Conservation (phyloP, 495 filamentous ascomycete species). For the Cladorrhinum samala region DNA sequence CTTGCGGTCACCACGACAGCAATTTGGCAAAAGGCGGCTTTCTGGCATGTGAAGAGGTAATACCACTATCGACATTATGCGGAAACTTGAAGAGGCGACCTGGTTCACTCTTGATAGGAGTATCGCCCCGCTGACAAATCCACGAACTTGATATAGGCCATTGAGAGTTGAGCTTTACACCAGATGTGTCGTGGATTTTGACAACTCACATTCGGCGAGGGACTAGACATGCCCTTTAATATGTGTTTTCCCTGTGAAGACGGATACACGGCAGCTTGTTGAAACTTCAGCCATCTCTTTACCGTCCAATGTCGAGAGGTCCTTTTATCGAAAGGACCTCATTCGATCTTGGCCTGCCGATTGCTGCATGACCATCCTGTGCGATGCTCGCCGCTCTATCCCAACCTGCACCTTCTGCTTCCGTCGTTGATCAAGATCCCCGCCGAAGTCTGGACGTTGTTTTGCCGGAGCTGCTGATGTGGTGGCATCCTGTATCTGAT, state of each 20-base stretch:
- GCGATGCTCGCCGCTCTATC: too few species aligned
- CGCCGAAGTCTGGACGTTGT: not conserved
- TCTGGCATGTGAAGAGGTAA: too few species aligned
- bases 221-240: not conserved
- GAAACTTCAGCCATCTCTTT: not conserved
- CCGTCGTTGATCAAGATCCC: not conserved
- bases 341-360: not conserved
- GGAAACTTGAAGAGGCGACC: too few species aligned
- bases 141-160: not conserved
- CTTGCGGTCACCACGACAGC: too few species aligned
- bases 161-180: not conserved
- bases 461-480: too few species aligned
- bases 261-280: not conserved
- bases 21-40: too few species aligned
- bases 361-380: too few species aligned
- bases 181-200: not conserved
- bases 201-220: not conserved
- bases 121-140: not conserved
- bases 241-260: too few species aligned
- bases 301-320: not conserved
- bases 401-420: not conserved
- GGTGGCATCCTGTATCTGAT: too few species aligned
- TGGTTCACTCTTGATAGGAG: not conserved
- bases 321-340: not conserved
- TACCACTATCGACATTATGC: too few species aligned